These are phyloP conservation scores for Xylaria arbuscula DNA, from an alignment of 2,329 filamentous ascomycete species.

Conservation along the genomic window DNA sequence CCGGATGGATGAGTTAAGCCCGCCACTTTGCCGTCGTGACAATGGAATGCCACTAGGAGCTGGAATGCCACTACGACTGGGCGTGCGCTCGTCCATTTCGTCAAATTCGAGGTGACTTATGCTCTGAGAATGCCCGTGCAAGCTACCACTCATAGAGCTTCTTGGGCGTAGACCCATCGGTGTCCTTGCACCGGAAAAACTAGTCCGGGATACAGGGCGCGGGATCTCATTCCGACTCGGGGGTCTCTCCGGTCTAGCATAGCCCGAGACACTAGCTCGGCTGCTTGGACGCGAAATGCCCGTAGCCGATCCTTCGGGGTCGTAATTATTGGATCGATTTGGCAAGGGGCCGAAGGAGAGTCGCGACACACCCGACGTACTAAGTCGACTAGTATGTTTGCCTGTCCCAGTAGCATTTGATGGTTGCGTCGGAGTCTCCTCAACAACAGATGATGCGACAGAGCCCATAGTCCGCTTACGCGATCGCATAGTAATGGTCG, in stretches of 20 bases:
- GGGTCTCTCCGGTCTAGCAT: slow-evolving; percentile 60
- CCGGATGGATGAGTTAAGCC: slow-evolving; percentile 50
- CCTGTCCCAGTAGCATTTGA: slow-evolving; percentile 53
- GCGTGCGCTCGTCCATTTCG: slow-evolving; percentile 64
- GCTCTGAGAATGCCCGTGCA: slow-evolving; percentile 68
- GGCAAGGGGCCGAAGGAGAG: slow-evolving; percentile 72
- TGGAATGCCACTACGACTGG: slow-evolving; percentile 62
- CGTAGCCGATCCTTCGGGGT: slow-evolving; percentile 54
- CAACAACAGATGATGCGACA: slow-evolving; percentile 60
- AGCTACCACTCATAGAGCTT: slow-evolving; percentile 75
- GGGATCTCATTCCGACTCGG: slow-evolving; percentile 67
- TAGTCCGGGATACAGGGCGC: slow-evolving; percentile 74
- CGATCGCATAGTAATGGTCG: slow-evolving; percentile 73
- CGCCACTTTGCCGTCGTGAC: slow-evolving; percentile 60
- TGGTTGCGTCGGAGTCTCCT: slow-evolving; percentile 64
- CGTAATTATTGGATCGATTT: slow-evolving; percentile 60
- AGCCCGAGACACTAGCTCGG: slow-evolving; percentile 69
- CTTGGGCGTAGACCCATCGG: slow-evolving; percentile 74
- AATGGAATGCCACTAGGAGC: slow-evolving; percentile 61
- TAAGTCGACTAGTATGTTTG: slow-evolving; percentile 68
- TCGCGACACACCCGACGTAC: slow-evolving; percentile 70
- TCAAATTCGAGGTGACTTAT: slow-evolving; percentile 67
- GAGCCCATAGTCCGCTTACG: slow-evolving; percentile 74
- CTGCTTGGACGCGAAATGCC: slow-evolving; percentile 76
- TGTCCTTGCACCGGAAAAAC: slow-evolving; percentile 69